A percentile compares a stretch with the other conserved stretches of the same genome.
Conservation (phyloP, 1,284 basidiomycete species). For the Malassezia arunalokei region DNA sequence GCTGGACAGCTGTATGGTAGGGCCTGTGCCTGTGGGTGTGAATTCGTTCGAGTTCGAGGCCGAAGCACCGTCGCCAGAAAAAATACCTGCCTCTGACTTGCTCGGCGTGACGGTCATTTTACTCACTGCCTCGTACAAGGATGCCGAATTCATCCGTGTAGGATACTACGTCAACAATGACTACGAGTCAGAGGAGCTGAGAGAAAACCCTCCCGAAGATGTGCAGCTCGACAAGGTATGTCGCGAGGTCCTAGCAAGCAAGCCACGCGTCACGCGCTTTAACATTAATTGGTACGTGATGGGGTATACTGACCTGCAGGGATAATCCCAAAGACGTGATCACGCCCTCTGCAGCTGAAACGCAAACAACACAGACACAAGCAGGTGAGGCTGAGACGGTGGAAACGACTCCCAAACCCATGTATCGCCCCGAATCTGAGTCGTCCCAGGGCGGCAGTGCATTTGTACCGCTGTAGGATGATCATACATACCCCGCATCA, state of each 20-base stretch:
- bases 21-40: constrained; percentile 69
- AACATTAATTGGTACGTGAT: constrained; percentile 48
- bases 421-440: background rate
- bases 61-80: constrained; percentile 50
- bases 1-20: constrained; percentile 64
- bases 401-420: constrained; percentile 9
- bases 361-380: background rate
- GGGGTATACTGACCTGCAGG: background rate
- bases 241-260: constrained; percentile 72
- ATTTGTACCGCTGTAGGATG: constrained; percentile 5
- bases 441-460: constrained; percentile 1
- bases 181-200: constrained; percentile 72
- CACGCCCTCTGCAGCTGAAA: background rate
- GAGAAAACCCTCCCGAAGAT: constrained; percentile 40
- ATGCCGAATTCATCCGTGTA: constrained; percentile 94
- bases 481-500: constrained; percentile 31
- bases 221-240: constrained; percentile 53
- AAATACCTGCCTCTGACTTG: constrained; percentile 69
- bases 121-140: constrained; percentile 70
- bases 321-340: constrained; percentile 6
- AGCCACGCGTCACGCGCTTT: constrained; percentile 80
- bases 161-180: constrained; percentile 99
- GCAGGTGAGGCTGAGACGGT: background rate
- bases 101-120: constrained; percentile 82
- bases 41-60: constrained; percentile 91